phyloP scores from a whole-genome alignment of 495 filamentous ascomycete genomes.

The Xylaria sp. region DNA sequence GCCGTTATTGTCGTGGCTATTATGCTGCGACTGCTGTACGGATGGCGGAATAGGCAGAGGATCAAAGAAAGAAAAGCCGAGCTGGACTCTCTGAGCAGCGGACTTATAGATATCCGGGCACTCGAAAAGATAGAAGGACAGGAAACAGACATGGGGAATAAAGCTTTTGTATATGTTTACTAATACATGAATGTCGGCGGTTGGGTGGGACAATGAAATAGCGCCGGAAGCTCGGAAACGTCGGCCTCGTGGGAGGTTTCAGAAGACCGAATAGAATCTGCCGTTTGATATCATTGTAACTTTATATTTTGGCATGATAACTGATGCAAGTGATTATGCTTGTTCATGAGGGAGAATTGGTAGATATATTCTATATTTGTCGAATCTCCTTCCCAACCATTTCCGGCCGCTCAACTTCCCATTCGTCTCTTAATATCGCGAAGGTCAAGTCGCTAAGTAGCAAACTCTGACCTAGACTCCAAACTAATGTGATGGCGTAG shows the following conservation, averaged over 20 bases:
- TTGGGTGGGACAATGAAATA: not conserved
- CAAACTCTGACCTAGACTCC: slow-evolving; percentile 86
- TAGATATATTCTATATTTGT: slow-evolving; percentile 67
- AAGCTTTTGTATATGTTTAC: slow-evolving; percentile 20
- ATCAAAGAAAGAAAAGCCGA: slow-evolving; percentile 33
- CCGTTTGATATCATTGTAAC: not conserved
- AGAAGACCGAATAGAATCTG: not conserved
- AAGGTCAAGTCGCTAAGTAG: slow-evolving; percentile 83
- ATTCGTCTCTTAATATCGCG: slow-evolving; percentile 88
- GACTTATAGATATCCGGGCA: not conserved
- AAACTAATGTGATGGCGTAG: slow-evolving; percentile 97
- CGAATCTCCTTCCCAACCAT: slow-evolving; percentile 84
- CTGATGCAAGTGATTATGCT: not conserved
- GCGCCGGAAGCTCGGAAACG: not conserved
- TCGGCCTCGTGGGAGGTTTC: not conserved
- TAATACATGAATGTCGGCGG: not conserved
- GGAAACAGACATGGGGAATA: slow-evolving; percentile 14
- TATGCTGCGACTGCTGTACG: slow-evolving; percentile 53
- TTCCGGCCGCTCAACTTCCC: slow-evolving; percentile 90
- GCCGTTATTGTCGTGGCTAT: slow-evolving; percentile 49
- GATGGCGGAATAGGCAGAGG: slow-evolving; percentile 51
- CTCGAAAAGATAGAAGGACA: slow-evolving; percentile 4
- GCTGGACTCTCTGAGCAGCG: slow-evolving; percentile 4
- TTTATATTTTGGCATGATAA: slow-evolving; percentile 2
- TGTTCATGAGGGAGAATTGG: not conserved